These are phyloP conservation scores for Quercus robur DNA, from an alignment of 306 rosid species.

Conservation along the genomic window DNA sequence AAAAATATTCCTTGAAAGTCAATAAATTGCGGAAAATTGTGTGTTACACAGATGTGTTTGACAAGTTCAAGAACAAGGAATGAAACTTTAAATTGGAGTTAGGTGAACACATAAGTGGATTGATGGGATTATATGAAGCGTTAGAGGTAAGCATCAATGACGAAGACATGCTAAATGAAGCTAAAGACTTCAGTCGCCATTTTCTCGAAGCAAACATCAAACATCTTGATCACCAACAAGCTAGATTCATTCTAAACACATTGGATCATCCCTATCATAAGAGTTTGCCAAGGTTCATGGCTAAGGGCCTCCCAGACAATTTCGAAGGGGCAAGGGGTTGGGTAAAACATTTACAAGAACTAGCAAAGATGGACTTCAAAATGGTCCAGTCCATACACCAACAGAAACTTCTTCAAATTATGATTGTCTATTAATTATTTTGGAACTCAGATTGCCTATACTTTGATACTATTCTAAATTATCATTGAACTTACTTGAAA, in stretches of 20 bases:
- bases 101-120: conserved; percentile 15
- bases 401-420: conserved; percentile 33
- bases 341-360: conserved; percentile 33
- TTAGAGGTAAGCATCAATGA: conserved; percentile 24
- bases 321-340: conserved; percentile 28
- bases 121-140: conserved; percentile 38
- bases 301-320: conserved; percentile 25
- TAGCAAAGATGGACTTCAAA: conserved; percentile 43
- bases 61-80: conserved; percentile 21
- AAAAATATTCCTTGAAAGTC: neutral
- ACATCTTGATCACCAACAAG: neutral
- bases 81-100: conserved; percentile 4
- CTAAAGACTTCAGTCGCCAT: conserved; percentile 9
- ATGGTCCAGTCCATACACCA: conserved; percentile 25
- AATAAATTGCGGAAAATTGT: no score
- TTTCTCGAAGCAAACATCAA: neutral
- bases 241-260: conserved; percentile 24
- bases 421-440: no score
- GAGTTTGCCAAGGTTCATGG: conserved; percentile 45
- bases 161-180: conserved; percentile 33
- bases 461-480: no score
- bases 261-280: conserved; percentile 53
- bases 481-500: conserved; percentile 24
- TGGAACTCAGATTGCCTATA: no score
- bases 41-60: conserved; percentile 8